Conservation (phyloP, 768 basidiomycete species). For the Leccinum truebloodii region DNA sequence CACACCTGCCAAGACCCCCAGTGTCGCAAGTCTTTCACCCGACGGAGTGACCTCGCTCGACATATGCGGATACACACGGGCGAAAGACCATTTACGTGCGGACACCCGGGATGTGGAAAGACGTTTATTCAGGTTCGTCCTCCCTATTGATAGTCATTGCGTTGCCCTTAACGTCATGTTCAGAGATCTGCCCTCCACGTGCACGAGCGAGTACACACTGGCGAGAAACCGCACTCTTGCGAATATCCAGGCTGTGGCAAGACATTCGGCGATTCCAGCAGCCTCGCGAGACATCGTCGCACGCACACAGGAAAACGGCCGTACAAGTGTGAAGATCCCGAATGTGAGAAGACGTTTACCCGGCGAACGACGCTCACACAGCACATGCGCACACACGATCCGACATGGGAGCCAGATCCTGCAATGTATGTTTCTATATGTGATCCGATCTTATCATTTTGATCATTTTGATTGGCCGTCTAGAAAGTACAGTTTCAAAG, state of each 20-base stretch:
- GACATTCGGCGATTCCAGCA: conserved; percentile 90
- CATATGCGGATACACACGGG: conserved; percentile 92
- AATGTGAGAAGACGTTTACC: conserved; percentile 87
- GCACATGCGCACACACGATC: conserved; percentile 88
- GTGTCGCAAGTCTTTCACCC: conserved; percentile 80
- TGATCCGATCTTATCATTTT: background rate
- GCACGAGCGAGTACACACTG: conserved; percentile 87
- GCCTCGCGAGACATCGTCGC: conserved; percentile 86
- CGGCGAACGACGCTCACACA: conserved; percentile 81
- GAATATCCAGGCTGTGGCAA: conserved; percentile 87
- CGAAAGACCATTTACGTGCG: conserved; percentile 81
- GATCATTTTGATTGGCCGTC: conserved; percentile 18
- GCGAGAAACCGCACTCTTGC: conserved; percentile 90
- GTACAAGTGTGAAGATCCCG: conserved; percentile 81
- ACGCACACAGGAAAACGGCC: conserved; percentile 87
- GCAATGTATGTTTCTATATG: conserved; percentile 56
- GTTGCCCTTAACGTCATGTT: conserved; percentile 15
- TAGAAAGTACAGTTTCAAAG: conserved; percentile 79
- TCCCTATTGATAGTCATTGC: conserved; percentile 1
- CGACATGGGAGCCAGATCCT: conserved; percentile 82
- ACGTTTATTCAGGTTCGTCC: conserved; percentile 83
- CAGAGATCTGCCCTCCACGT: conserved; percentile 90
- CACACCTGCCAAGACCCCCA: conserved; percentile 72
- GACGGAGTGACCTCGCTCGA: conserved; percentile 79
- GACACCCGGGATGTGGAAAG: conserved; percentile 75